Conservation (phyloP, 2,329 filamentous ascomycete genomes). For the Aspergillus amoenus region DNA sequence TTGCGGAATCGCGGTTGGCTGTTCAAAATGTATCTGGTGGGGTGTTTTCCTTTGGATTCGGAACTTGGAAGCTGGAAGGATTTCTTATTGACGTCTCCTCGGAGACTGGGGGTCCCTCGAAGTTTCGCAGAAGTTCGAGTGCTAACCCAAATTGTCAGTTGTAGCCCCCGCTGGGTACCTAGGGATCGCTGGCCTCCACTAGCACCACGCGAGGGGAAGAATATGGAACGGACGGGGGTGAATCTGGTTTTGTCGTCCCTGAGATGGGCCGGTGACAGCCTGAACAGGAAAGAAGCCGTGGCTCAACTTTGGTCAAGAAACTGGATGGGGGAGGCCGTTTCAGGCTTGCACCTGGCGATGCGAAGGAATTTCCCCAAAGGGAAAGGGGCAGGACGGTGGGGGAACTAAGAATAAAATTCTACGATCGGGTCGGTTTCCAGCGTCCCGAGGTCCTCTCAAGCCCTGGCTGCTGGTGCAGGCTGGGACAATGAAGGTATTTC, state of each 20-base stretch:
- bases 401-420: slow-evolving; percentile 17
- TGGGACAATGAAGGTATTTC: background rate
- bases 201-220: background rate
- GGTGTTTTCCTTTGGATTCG: background rate
- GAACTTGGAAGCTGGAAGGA: background rate
- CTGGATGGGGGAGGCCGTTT: background rate
- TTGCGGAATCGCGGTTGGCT: background rate
- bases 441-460: slow-evolving; percentile 4
- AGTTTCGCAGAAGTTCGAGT: background rate
- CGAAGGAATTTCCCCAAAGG: background rate
- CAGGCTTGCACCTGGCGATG: background rate
- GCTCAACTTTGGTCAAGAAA: background rate
- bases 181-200: slow-evolving; percentile 3
- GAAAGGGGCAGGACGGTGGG: background rate
- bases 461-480: too few relatives aligned
- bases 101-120: background rate
- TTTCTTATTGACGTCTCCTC: background rate
- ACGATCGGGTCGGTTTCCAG: slow-evolving; percentile 12
- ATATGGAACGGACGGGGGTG: background rate
- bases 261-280: background rate
- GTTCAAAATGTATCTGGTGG: background rate
- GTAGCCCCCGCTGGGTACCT: background rate
- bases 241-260: background rate
- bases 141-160: background rate
- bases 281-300: background rate